Conservation (phyloP, 2,329 filamentous ascomycete species). For the Rachicladosporium sp. region DNA sequence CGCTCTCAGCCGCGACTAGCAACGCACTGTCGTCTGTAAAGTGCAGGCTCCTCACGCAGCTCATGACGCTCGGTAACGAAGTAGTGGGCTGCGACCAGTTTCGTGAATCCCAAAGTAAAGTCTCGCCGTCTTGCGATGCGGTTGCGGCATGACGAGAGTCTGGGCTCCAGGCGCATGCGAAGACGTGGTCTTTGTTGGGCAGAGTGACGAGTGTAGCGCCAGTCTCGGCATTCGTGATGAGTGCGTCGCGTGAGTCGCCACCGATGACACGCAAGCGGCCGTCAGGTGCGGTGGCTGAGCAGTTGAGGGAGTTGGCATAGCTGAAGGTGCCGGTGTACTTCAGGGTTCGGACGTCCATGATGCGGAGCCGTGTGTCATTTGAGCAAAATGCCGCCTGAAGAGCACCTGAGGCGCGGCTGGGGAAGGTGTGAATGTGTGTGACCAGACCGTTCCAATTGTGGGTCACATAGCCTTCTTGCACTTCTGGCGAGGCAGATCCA, state of each 20-base stretch:
- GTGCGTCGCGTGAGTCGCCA: slow-evolving; percentile 52
- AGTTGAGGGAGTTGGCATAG: slow-evolving; percentile 57
- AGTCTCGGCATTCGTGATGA: slow-evolving; percentile 58
- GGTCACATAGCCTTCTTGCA: slow-evolving; percentile 35
- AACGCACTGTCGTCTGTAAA: slow-evolving; percentile 63
- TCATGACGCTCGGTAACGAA: slow-evolving; percentile 52
- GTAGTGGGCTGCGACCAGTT: slow-evolving; percentile 47
- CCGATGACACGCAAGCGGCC: slow-evolving; percentile 59
- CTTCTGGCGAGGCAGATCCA: slow-evolving; percentile 22
- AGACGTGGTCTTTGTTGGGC: slow-evolving; percentile 50
- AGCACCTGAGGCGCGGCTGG: slow-evolving; percentile 32
- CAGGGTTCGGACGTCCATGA: slow-evolving; percentile 45
- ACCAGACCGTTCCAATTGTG: slow-evolving; percentile 42
- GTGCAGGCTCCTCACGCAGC: slow-evolving; percentile 54
- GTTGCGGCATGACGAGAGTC: slow-evolving; percentile 67
- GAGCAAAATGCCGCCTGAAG: slow-evolving; percentile 44
- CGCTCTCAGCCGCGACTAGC: slow-evolving; percentile 62
- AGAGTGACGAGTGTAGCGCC: slow-evolving; percentile 47
- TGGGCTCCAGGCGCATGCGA: slow-evolving; percentile 68
- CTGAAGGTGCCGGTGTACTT: slow-evolving; percentile 43
- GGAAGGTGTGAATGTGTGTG: slow-evolving; percentile 45
- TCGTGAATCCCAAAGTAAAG: slow-evolving; percentile 67
- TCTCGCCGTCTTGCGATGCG: slow-evolving; percentile 59
- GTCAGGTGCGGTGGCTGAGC: slow-evolving; percentile 59
- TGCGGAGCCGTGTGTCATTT: slow-evolving; percentile 43